A percentile compares a stretch with the other conserved stretches of the same genome.
Conservation (phyloP, 2,329 filamentous ascomycete genomes). For the Paramyrothecium roridum region DNA sequence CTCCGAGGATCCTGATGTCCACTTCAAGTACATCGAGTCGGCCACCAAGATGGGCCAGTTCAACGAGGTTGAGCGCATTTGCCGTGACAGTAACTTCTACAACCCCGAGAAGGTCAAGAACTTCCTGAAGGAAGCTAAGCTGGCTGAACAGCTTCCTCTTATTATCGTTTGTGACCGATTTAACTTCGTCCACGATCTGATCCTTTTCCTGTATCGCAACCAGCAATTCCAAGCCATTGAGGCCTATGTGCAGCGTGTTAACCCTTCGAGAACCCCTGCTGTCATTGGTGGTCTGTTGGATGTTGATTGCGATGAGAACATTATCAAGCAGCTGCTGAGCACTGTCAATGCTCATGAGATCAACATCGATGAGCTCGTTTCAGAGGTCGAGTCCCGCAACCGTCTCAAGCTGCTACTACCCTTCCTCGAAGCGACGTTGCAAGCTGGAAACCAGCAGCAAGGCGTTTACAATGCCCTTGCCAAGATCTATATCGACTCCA, state of each 20-base stretch:
- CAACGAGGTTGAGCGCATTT: constrained; percentile 95
- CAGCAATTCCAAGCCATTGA: constrained; percentile 99
- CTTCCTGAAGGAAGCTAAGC: constrained; percentile 93
- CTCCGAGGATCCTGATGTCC: constrained; percentile 90
- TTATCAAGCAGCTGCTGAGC: constrained; percentile 87
- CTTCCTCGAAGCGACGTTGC: constrained; percentile 90
- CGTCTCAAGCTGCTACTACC: constrained; percentile 91
- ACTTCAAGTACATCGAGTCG: constrained; percentile 99
- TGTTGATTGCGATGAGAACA: constrained; percentile 93
- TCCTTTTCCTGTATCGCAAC: constrained; percentile 96
- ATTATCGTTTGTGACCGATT: constrained; percentile 99
- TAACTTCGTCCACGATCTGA: constrained; percentile 96
- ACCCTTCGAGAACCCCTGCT: constrained; percentile 84
- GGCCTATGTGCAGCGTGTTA: constrained; percentile 95
- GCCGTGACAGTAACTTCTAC: constrained; percentile 86
- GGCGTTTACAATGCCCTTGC: constrained; percentile 96
- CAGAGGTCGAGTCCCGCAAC: constrained; percentile 93
- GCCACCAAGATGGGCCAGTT: constrained; percentile 91
- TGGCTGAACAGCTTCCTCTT: constrained; percentile 88
- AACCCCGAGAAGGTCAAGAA: constrained; percentile 98
- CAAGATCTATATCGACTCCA: constrained; percentile 99
- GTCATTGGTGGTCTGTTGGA: constrained; percentile 92
- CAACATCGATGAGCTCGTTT: constrained; percentile 90
- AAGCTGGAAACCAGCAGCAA: constrained; percentile 89
- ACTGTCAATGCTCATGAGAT: constrained; percentile 84